Evolutionary conservation across 805 yeast genomes (phyloP).

Genomic region (Candida namnaoensis): DNA sequence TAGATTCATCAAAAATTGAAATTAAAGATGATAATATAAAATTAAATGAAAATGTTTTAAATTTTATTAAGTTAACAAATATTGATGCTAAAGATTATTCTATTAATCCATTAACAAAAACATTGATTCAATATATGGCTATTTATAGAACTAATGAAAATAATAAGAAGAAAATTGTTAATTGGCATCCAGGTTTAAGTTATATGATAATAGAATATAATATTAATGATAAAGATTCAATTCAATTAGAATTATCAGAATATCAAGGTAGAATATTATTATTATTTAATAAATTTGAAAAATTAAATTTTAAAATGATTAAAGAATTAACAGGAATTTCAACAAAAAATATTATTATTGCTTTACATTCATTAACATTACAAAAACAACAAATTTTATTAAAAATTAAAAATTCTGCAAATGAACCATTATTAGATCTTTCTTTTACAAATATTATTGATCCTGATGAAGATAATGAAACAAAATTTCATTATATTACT

Average conservation of each 20-base stretch:
- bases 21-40: neutral
- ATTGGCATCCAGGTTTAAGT: conserved; percentile 14
- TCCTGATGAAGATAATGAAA: conserved; percentile 1
- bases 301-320: conserved; percentile 7
- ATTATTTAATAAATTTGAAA: conserved; percentile 10
- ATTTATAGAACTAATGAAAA: no score
- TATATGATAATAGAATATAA: conserved; percentile 3
- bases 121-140: no score
- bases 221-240: neutral
- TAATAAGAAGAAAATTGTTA: neutral
- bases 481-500: conserved; percentile 1
- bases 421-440: no score
- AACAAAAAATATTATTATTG: conserved; percentile 7
- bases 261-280: conserved; percentile 12
- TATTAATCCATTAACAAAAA: no score
- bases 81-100: no score
- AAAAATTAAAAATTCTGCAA: neutral
- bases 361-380: conserved; percentile 13
- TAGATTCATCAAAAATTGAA: no score
- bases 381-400: conserved; percentile 12
- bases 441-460: no score
- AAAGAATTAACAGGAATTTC: conserved; percentile 7
- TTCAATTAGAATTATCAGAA: conserved; percentile 12
- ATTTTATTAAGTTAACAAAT: no score
- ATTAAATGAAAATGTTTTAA: no score